Evolutionary conservation across 768 basidiomycete species (phyloP), one percentile per base, ranked within the genome.

Genomic region (Pisolithus tinctorius): DNA sequence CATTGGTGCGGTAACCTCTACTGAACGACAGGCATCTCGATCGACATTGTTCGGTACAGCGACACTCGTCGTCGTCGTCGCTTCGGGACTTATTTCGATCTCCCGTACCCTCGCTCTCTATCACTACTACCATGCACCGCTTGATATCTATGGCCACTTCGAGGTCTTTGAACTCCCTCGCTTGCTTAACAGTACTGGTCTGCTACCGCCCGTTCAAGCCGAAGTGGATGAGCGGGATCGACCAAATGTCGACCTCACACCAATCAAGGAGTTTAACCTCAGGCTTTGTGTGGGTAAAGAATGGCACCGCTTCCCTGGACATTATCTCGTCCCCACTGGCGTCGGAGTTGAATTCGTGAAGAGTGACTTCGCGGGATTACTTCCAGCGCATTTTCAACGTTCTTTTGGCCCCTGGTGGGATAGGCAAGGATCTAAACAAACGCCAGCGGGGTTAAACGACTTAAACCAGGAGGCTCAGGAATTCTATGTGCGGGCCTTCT

Each of bases 221-320:
- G 42, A 66, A 54, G 45, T 66, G 59, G 74, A 78, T 50, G 75
- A 77, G 70, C 77, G 49, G 41, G 68, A 71, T 11, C 61, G 68
- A 26, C 67, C 69, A 36, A 75, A 74, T 34, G 74, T 93, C 36
- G 84, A 91, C 62, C 74, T 91, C 26, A 67, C 83, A 1, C 81
- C 80, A 0, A 73, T 97, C 61, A 75, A 74, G 51, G 73, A 80
- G 11, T 81, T 93, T 60, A 78, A 83, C 51, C 70, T 98, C 51
- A 81, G 75, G 27, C 63, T 99, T 1, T 99, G 96, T 69, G 74
- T 88, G 47, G 91, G 86, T 45, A 94, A 93, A 66, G 96, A 99
- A 69, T 99, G 96, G 96, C 75, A 97, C 63, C 79, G 95, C 23
- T 99, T 93, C 75, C 89, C 93, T 3, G 82, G 91, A 4, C 86